Conservation (phyloP, 768 basidiomycete species). For the Filobasidium wieringae region DNA sequence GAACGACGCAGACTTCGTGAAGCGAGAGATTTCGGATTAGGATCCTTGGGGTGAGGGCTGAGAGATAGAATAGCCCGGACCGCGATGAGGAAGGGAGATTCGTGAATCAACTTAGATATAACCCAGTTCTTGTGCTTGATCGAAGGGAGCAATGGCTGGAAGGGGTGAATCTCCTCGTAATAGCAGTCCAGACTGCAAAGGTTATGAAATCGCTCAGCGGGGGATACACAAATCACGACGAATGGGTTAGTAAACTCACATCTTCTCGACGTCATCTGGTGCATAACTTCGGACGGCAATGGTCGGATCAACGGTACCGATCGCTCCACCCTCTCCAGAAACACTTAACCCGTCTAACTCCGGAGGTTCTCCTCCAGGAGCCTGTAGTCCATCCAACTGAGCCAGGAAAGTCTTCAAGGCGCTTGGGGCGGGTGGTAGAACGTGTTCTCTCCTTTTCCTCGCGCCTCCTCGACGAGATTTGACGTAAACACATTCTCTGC, state of each 20-base stretch:
- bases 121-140: slow-evolving; percentile 17
- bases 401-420: slow-evolving; percentile 29
- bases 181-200: slow-evolving; percentile 23
- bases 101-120: slow-evolving; percentile 17
- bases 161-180: slow-evolving; percentile 37
- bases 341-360: slow-evolving; percentile 6
- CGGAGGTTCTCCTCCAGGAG: slow-evolving; percentile 8
- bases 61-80: slow-evolving; percentile 31
- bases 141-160: slow-evolving; percentile 33
- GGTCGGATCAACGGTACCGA: slow-evolving; percentile 5
- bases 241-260: background rate
- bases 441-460: slow-evolving; percentile 26
- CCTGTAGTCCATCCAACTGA: slow-evolving; percentile 26
- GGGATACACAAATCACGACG: too few species aligned
- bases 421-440: slow-evolving; percentile 17
- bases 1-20: slow-evolving; percentile 27
- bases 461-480: slow-evolving; percentile 36
- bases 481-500: slow-evolving; percentile 33
- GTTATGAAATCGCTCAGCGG: too few species aligned
- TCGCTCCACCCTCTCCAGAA: background rate
- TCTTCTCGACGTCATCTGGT: slow-evolving; percentile 8
- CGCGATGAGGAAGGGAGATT: slow-evolving; percentile 35
- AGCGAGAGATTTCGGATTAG: slow-evolving; percentile 21
- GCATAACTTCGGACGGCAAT: slow-evolving; percentile 6
- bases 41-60: slow-evolving; percentile 28